Evolutionary conservation across 2,329 filamentous ascomycete species (phyloP).

Genomic region (Fusarium poae): DNA sequence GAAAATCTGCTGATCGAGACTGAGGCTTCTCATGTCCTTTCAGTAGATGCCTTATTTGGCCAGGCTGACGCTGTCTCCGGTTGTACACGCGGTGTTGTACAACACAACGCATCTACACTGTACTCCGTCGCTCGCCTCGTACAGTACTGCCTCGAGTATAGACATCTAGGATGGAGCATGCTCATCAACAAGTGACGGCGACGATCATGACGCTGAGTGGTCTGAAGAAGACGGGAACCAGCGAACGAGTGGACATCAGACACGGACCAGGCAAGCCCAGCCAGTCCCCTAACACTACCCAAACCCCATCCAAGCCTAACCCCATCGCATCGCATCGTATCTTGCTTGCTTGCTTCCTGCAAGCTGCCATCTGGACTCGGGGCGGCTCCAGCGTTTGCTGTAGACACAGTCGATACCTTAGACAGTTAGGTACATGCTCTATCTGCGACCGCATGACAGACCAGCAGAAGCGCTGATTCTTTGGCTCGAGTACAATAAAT

Average conservation of each 20-base stretch:
- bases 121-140: neutral
- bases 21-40: constrained; percentile 7
- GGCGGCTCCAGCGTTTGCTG: constrained; percentile 39
- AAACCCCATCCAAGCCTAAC: constrained; percentile 1
- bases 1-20: constrained; percentile 13
- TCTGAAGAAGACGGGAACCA: constrained; percentile 37
- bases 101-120: constrained; percentile 6
- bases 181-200: constrained; percentile 34
- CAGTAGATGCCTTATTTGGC: constrained; percentile 8
- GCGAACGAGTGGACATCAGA: constrained; percentile 48
- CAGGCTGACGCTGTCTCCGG: constrained; percentile 28
- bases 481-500: constrained; percentile 4
- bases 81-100: constrained; percentile 26
- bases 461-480: constrained; percentile 38
- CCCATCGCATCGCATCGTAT: constrained; percentile 26
- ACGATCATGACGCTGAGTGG: constrained; percentile 47
- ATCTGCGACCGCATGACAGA: constrained; percentile 39
- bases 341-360: constrained; percentile 36
- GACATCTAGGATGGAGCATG: constrained; percentile 41
- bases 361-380: constrained; percentile 27
- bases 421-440: constrained; percentile 2
- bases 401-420: constrained; percentile 6
- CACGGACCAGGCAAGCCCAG: constrained; percentile 28
- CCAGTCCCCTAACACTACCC: constrained; percentile 6
- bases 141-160: too few relatives aligned